Base-by-base conservation (phyloP, 1,284 basidiomycete species). In the Ceratobasidium sp. region DNA sequence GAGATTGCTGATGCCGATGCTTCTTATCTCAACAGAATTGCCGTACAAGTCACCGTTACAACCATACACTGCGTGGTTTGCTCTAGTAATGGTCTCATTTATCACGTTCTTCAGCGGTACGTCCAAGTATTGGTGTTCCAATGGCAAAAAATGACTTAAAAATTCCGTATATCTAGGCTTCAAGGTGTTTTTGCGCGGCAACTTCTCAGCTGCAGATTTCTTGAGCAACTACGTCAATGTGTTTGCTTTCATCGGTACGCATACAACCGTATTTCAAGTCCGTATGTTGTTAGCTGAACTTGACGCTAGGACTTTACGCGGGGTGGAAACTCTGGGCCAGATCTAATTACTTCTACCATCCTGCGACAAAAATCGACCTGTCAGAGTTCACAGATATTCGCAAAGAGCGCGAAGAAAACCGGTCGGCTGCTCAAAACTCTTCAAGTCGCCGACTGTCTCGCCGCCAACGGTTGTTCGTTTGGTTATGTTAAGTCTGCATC, bases 1-100 rank as follows among this genome's bases (percentile, higher is more conserved):
- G 16, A 16, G 46, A 43, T 46, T 16, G 65, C 43, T 51, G 43
- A 61, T 61, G 16, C 37, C 43, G 53, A 4, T 24, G 37, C 41
- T 59, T 75, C 39, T 68, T 49, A 14, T 68, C n/a, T 41, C 29
- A 46, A 43, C 51, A 75, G 77, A 79, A 24, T 77, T 81, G 53
- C 82, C 82, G 1, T 84, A 83, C 77, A 77, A 76, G 22, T 80
- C 82, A 0, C 81, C 81, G 19, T 76, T 82, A 58, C 82, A 84
- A 76, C 83, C 83, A 0, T 83, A 76, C 46, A 74, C 77, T 11
- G 79, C 78, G 0, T 80, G 76, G 75, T 77, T 78, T 48, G 76
- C 76, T 16, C 51, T 74, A 14, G 31, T 76, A 34, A 72, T 73
- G 64, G 76, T 76, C 37, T 31, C 65, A 8, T 48, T 76, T 39